These are phyloP conservation scores for Mrakia frigida DNA, from an alignment of 768 basidiomycete genomes.

Conservation along the genomic window DNA sequence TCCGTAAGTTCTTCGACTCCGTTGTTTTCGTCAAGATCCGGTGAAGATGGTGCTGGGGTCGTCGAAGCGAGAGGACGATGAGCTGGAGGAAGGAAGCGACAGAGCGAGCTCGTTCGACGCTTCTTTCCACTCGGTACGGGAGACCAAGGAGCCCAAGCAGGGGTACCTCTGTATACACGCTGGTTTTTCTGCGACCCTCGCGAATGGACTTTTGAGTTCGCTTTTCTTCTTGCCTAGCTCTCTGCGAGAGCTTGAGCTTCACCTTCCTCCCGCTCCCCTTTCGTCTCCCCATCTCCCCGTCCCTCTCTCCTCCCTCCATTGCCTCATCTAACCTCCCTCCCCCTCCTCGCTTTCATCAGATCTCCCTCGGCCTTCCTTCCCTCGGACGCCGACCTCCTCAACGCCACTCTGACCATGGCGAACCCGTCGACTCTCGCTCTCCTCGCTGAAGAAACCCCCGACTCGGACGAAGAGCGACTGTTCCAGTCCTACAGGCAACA, in stretches of 20 bases:
- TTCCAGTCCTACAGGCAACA: conserved; percentile 63
- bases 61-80: background rate
- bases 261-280: background rate
- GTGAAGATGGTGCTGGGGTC: background rate
- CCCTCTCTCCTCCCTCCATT: background rate
- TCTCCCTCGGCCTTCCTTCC: conserved; percentile 78
- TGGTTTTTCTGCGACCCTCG: no score
- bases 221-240: no score
- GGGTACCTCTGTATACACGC: no score
- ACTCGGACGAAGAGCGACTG: conserved; percentile 70
- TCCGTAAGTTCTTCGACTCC: background rate
- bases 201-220: no score
- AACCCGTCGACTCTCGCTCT: conserved; percentile 57
- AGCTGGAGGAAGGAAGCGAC: background rate
- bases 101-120: no score
- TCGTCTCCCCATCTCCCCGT: background rate
- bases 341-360: conserved; percentile 54
- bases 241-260: background rate
- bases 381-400: conserved; percentile 47
- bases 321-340: conserved; percentile 52
- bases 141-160: no score
- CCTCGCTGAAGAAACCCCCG: conserved; percentile 63
- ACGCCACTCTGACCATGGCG: conserved; percentile 37
- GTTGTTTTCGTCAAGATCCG: no score
- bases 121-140: no score